These are phyloP conservation scores for Luffa acutangula DNA, from an alignment of 306 rosid genomes.

Conservation along the genomic window DNA sequence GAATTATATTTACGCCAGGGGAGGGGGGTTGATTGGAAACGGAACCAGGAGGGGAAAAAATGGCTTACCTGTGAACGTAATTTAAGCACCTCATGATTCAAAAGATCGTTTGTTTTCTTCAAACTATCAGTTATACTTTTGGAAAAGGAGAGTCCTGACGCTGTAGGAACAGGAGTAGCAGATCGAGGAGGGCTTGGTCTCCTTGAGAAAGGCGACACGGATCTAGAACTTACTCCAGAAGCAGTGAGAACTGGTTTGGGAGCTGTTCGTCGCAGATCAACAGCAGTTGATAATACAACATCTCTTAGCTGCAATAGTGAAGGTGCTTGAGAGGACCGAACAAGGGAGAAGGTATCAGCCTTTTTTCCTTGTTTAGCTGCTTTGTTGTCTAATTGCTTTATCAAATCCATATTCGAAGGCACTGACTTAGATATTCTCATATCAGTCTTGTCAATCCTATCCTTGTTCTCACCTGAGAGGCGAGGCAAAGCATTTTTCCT, in stretches of 20 bases:
- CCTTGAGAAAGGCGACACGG: constrained; percentile 87
- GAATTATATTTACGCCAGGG: neutral
- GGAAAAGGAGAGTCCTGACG: constrained; percentile 89
- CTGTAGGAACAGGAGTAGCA: constrained; percentile 90
- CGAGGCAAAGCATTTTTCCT: constrained; percentile 67
- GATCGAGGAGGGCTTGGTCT: constrained; percentile 94
- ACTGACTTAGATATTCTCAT: constrained; percentile 54
- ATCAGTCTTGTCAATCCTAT: constrained; percentile 80
- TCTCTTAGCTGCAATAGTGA: constrained; percentile 83
- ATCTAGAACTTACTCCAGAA: constrained; percentile 77
- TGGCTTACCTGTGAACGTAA: constrained; percentile 62
- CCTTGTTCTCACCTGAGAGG: constrained; percentile 93
- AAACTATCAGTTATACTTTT: constrained; percentile 63
- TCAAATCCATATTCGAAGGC: constrained; percentile 87
- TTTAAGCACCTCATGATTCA: constrained; percentile 73
- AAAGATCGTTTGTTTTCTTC: constrained; percentile 81
- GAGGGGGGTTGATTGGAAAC: neutral
- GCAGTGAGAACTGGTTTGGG: constrained; percentile 67
- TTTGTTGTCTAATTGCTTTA: constrained; percentile 87
- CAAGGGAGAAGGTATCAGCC: constrained; percentile 73
- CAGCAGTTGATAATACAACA: constrained; percentile 60
- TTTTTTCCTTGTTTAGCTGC: constrained; percentile 96
- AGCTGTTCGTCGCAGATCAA: constrained; percentile 60
- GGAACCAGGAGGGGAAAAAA: constrained; percentile 2
- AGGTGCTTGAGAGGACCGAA: constrained; percentile 63